Conservation (phyloP, 2,329 filamentous ascomycete species). For the Westerdykella aurantiaca region DNA sequence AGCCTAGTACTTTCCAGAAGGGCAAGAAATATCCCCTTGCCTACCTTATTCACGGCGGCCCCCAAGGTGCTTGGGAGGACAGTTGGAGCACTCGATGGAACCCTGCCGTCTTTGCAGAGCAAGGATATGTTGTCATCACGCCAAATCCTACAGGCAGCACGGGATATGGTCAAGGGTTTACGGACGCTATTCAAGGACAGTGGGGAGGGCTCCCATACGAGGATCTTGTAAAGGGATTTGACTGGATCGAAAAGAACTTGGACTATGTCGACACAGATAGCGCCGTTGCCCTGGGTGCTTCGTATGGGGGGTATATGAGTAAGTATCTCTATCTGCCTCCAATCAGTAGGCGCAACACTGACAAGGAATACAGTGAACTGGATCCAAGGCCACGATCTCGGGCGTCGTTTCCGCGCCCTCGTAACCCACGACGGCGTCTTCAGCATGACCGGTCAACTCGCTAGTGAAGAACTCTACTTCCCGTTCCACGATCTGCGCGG, state of each 20-base stretch:
- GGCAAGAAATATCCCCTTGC: conserved; percentile 71
- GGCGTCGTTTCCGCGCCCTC: conserved; percentile 78
- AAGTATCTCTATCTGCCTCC: not conserved
- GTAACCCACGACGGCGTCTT: conserved; percentile 87
- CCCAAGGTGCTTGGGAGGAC: conserved; percentile 70
- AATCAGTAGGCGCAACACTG: not conserved
- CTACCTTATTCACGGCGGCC: conserved; percentile 77
- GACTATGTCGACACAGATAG: conserved; percentile 62
- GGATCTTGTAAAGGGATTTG: conserved; percentile 73
- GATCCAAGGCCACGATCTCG: conserved; percentile 82
- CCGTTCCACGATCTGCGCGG: conserved; percentile 43
- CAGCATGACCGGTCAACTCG: conserved; percentile 50
- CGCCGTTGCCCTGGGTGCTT: conserved; percentile 67
- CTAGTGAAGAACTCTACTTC: conserved; percentile 50
- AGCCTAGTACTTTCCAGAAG: conserved; percentile 58
- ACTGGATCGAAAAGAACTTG: conserved; percentile 63
- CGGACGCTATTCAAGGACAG: conserved; percentile 68
- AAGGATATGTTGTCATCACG: conserved; percentile 75
- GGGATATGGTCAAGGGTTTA: conserved; percentile 72
- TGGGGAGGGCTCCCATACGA: conserved; percentile 84
- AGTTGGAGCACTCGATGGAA: conserved; percentile 82
- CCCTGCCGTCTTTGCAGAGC: conserved; percentile 76
- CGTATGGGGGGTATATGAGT: conserved; percentile 42
- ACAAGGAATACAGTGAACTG: conserved; percentile 50
- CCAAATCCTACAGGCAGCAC: conserved; percentile 82